Evolutionary conservation across 1,139 yeast species (phyloP).

Genomic region (Yamadazyma dendronema): DNA sequence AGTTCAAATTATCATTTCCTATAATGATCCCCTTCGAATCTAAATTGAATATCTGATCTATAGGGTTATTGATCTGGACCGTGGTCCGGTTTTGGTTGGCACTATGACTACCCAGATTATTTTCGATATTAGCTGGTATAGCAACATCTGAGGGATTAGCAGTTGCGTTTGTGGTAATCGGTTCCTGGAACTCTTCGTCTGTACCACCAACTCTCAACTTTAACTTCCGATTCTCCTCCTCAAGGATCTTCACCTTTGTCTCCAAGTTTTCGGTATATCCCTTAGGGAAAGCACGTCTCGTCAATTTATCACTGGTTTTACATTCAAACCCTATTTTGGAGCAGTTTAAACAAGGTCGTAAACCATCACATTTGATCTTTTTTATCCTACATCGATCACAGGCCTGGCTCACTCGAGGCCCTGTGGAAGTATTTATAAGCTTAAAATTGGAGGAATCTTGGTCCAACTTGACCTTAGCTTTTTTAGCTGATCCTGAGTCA

Average conservation of each 20-base stretch:
- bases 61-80: conserved; percentile 44
- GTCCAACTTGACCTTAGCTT: conserved; percentile 14
- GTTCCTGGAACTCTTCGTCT: conserved; percentile 1
- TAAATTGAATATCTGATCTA: conserved; percentile 48
- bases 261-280: conserved; percentile 77
- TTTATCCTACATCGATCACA: conserved; percentile 78
- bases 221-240: conserved; percentile 49
- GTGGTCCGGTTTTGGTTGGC: too few relatives aligned
- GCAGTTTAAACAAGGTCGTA: conserved; percentile 69
- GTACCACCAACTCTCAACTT: conserved; percentile 13
- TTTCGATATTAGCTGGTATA: too few relatives aligned
- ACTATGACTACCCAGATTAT: too few relatives aligned
- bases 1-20: conserved; percentile 49
- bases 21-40: conserved; percentile 46
- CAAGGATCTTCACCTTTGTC: conserved; percentile 55
- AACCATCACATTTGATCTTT: conserved; percentile 75
- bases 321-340: conserved; percentile 63
- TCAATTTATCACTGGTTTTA: conserved; percentile 66
- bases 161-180: not conserved
- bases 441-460: conserved; percentile 30
- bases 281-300: conserved; percentile 71
- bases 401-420: conserved; percentile 65
- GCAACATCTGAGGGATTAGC: too few relatives aligned
- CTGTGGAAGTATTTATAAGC: conserved; percentile 39
- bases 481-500: conserved; percentile 4